These are phyloP conservation scores for Alternaria triticimaculans DNA, from an alignment of 2,329 filamentous ascomycete species.

Conservation along the genomic window DNA sequence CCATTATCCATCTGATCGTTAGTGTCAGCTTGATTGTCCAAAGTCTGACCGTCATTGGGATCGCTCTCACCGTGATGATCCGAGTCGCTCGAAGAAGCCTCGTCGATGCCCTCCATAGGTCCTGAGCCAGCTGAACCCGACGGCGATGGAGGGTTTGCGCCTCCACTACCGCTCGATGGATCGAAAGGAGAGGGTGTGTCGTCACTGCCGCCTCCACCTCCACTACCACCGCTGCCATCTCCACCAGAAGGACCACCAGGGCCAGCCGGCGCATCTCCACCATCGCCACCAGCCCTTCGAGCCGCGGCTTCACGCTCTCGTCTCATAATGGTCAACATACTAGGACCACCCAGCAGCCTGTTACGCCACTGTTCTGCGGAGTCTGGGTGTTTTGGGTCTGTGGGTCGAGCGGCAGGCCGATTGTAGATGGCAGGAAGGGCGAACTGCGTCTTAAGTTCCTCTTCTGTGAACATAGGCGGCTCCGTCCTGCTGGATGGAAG, in stretches of 20 bases:
- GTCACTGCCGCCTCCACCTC: neutral
- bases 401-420: neutral
- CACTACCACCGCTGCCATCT: no score
- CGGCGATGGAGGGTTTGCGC: neutral
- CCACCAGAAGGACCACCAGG: neutral
- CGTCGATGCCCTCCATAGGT: neutral
- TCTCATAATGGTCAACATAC: neutral
- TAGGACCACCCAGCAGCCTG: neutral
- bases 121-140: no score
- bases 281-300: neutral
- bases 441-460: neutral
- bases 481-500: neutral
- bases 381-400: neutral
- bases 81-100: neutral
- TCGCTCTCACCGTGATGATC: neutral
- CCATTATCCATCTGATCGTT: neutral
- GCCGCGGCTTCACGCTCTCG: neutral
- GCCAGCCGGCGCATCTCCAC: neutral
- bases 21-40: neutral
- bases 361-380: slow-evolving; percentile 1
- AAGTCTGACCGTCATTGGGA: neutral
- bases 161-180: neutral
- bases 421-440: neutral
- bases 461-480: neutral
- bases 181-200: neutral